Conservation (phyloP, 106 monocot species). For the Dendrobium huoshanense region DNA sequence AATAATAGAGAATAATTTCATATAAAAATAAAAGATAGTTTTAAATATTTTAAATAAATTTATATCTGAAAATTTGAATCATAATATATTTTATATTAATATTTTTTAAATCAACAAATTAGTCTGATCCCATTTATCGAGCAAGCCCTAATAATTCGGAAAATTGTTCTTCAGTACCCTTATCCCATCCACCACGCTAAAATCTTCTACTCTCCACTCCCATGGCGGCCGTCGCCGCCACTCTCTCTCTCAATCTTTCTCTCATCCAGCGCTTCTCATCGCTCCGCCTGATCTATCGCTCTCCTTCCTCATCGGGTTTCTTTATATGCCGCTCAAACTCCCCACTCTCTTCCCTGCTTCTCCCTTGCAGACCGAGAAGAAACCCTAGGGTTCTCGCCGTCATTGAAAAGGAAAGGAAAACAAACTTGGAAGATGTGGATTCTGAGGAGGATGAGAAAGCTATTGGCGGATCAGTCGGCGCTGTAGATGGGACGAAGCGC, state of each 20-base stretch:
- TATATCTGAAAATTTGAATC: too few relatives aligned
- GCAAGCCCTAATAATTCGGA: too few relatives aligned
- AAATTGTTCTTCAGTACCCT: neutral
- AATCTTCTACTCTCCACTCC: neutral
- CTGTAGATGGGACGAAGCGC: constrained; percentile 6
- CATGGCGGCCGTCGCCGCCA: neutral
- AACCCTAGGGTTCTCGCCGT: neutral
- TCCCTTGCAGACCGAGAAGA: neutral
- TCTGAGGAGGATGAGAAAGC: constrained; percentile 16
- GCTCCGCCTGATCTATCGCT: neutral
- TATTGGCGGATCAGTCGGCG: constrained; percentile 1
- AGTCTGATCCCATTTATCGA: too few relatives aligned
- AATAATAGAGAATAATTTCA: too few relatives aligned
- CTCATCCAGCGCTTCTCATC: neutral
- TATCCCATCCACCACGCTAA: neutral
- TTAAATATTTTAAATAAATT: too few relatives aligned
- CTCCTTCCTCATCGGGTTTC: neutral
- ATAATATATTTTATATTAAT: too few relatives aligned
- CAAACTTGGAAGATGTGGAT: neutral
- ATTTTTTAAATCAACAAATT: too few relatives aligned
- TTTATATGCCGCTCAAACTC: neutral
- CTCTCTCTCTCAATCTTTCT: neutral
- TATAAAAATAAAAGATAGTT: too few relatives aligned
- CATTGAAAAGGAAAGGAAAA: neutral
- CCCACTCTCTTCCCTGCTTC: neutral